Percentiles rank a stretch among this genome's conserved stretches.
These are phyloP conservation scores for Penicillium goetzii DNA, from an alignment of 495 filamentous ascomycete species.

Conservation along the genomic window DNA sequence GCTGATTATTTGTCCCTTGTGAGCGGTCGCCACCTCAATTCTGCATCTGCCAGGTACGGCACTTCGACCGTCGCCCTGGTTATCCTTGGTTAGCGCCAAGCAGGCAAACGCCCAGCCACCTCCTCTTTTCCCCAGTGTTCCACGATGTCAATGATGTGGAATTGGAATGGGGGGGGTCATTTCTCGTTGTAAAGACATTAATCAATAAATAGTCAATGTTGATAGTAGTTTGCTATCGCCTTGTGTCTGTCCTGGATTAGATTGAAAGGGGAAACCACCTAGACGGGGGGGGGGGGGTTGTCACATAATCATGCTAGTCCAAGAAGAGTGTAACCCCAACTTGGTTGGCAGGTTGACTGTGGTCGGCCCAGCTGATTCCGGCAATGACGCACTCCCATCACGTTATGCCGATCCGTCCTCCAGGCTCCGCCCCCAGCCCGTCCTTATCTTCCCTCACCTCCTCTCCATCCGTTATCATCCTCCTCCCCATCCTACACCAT, in stretches of 20 bases:
- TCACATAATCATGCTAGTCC: no score
- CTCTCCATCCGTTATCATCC: constrained; percentile 28
- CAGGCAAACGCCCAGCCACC: constrained; percentile 12
- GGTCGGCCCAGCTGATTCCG: constrained; percentile 28
- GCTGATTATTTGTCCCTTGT: neutral
- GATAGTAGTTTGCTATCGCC: neutral
- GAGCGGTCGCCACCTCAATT: constrained; percentile 18
- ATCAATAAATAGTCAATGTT: neutral
- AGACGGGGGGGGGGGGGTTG: no score
- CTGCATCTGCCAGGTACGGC: constrained; percentile 34
- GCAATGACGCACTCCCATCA: constrained; percentile 34
- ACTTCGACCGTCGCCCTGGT: constrained; percentile 24
- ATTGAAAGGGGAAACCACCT: no score
- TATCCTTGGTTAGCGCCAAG: constrained; percentile 12
- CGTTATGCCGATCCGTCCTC: constrained; percentile 34
- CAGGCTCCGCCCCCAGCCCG: constrained; percentile 28
- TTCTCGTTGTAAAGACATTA: neutral
- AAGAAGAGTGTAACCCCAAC: constrained; percentile 18
- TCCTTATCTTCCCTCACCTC: constrained; percentile 29
- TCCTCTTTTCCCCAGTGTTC: neutral
- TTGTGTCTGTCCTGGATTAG: no score
- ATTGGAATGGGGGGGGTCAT: neutral
- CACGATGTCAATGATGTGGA: neutral
- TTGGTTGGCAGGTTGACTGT: neutral
- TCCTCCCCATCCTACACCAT: constrained; percentile 32